phyloP scores from a whole-genome alignment of 192 early-diverging fungal species.

The Backusella tarrabulga region DNA sequence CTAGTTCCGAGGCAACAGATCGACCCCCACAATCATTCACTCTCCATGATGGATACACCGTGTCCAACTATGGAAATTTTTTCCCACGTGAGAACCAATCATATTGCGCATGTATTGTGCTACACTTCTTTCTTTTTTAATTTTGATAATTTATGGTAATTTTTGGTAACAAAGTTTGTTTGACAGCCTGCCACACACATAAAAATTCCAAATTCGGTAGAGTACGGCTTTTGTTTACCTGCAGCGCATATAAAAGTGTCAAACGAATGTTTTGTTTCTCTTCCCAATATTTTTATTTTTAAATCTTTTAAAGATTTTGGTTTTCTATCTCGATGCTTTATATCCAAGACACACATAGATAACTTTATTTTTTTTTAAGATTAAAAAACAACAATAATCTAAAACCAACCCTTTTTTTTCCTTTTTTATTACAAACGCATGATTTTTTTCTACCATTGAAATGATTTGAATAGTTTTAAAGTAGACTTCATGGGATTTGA shows the following conservation, averaged over 20 bases:
- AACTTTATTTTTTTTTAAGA: neutral
- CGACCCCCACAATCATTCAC: slow-evolving; percentile 1
- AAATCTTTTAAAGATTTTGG: no score
- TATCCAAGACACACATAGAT: neutral
- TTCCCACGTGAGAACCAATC: slow-evolving; percentile 7
- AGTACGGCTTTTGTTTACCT: slow-evolving; percentile 5
- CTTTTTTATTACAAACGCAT: neutral
- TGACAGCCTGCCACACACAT: slow-evolving; percentile 3
- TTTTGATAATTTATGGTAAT: neutral
- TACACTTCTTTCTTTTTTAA: slow-evolving; percentile 4
- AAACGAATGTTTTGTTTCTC: neutral
- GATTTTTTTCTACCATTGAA: neutral
- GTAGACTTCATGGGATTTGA: slow-evolving; percentile 2
- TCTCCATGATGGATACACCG: slow-evolving; percentile 3
- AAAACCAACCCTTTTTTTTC: neutral
- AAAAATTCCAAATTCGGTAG: slow-evolving; percentile 1
- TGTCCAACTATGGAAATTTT: slow-evolving; percentile 5
- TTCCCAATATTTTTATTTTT: neutral
- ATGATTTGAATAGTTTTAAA: slow-evolving; percentile 1
- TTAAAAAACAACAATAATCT: neutral
- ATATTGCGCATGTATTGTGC: neutral
- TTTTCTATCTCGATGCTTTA: no score
- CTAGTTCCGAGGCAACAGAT: slow-evolving; percentile 8
- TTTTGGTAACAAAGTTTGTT: neutral
- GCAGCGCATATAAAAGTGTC: slow-evolving; percentile 1